Conservation (phyloP, 768 basidiomycete species). For the Mycena alexandri region DNA sequence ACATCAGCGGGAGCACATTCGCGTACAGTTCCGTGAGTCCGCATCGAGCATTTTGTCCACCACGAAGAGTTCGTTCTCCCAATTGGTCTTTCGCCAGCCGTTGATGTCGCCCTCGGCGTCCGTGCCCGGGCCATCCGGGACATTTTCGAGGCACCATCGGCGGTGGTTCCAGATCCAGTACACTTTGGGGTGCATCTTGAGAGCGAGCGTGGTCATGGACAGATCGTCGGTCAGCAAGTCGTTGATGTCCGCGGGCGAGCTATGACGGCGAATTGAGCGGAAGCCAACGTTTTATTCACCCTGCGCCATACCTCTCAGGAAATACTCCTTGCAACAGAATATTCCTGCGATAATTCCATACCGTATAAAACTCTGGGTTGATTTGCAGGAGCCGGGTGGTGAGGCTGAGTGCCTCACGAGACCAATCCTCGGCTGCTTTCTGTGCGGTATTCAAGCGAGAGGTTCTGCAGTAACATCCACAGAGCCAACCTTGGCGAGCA, state of each 20-base stretch:
- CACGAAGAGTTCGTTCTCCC: constrained; percentile 88
- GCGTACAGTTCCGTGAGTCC: constrained; percentile 91
- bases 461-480: constrained; percentile 24
- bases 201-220: constrained; percentile 80
- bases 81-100: constrained; percentile 84
- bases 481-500: constrained; percentile 72
- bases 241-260: constrained; percentile 73
- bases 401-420: constrained; percentile 78
- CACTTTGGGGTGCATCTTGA: constrained; percentile 92
- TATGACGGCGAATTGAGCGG: constrained; percentile 47
- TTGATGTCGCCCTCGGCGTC: constrained; percentile 58
- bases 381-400: constrained; percentile 82
- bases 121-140: constrained; percentile 78
- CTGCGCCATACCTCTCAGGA: constrained; percentile 63
- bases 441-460: constrained; percentile 47
- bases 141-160: constrained; percentile 91
- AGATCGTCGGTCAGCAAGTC: constrained; percentile 79
- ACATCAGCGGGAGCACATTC: constrained; percentile 44
- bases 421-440: constrained; percentile 80
- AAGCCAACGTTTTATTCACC: background rate
- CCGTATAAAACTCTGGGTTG: constrained; percentile 96
- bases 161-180: constrained; percentile 99
- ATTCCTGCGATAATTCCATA: constrained; percentile 94
- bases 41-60: constrained; percentile 94
- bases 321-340: constrained; percentile 84